Base-by-base conservation (phyloP, 805 yeast genomes). In the Candida nonsorbophila region DNA sequence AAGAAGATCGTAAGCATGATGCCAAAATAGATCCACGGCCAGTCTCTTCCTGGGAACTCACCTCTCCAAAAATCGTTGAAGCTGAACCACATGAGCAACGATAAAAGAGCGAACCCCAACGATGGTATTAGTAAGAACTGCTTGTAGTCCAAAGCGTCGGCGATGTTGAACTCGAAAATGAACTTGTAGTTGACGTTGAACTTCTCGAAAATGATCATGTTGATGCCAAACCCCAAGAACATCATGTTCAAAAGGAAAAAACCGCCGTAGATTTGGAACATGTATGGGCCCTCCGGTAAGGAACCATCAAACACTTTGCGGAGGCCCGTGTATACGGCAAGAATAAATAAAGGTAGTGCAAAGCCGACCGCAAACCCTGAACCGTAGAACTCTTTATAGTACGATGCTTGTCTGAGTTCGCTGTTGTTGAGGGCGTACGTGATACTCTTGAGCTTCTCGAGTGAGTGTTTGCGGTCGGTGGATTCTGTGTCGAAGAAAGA, bases 191-290 rank as follows among this genome's bases (percentile, higher is more conserved):
- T 92, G 44, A 92, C 80, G 45, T 84, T 83, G 55, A 62, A 79
- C 25, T 58, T 52, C 15, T 77, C 69, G 90, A 95, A 92, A 3
- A 80, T 74, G 32, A 64, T 56, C 47, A 94, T 77, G 49, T 84
- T 77, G 24, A 83, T 33, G 9, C 79, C 78, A 49, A 88, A 79
- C 2, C 85, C 57, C 14, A 79, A 42, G 5, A 77, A 58, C 46
- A 81, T 69, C n/a, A 88, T 40, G 18, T 69, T 61, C 4, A 79
- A 51, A 34, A 87, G 45, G 41, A 86, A 72, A 53, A 86, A 87
- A 1, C 97, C 97, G 6, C 81, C 97, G 95, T 96, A 92, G 3
- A 92, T 67, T 45, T 94, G 97, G 22, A 90, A 53, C 32, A 90
- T 47, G 34, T 59, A 79, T 24, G 53, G 59, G 0, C 79, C 83